A percentile compares a stretch with the other conserved stretches of the same genome.
phyloP scores from a whole-genome alignment of 441 rosid species.

The Adansonia grandidieri region DNA sequence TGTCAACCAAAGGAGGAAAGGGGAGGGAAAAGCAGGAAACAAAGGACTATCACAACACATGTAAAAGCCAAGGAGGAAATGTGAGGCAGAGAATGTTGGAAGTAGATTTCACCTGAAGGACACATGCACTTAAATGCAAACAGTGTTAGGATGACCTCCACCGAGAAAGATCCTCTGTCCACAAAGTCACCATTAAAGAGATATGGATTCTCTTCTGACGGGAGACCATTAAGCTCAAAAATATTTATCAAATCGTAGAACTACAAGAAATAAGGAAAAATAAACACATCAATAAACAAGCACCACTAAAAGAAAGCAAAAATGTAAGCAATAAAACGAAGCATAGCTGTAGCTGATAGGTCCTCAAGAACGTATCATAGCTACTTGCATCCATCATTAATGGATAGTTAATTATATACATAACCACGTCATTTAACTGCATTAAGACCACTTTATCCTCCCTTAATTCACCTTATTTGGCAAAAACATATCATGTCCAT shows the following conservation, averaged over 20 bases:
- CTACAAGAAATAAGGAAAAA: constrained; percentile 57
- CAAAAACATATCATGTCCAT: constrained; percentile 12
- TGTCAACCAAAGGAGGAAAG: not conserved
- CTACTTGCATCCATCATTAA: not conserved
- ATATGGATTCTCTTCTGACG: constrained; percentile 94
- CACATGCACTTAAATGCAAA: constrained; percentile 96
- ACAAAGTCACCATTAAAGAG: constrained; percentile 98
- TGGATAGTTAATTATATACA: not conserved
- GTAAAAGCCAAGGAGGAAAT: not conserved
- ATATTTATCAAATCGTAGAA: constrained; percentile 92
- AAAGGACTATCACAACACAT: not conserved
- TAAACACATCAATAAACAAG: constrained; percentile 13
- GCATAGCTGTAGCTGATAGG: not conserved
- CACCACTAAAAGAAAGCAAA: not conserved
- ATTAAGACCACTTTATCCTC: not conserved
- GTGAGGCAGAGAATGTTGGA: not conserved
- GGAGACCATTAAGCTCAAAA: constrained; percentile 95
- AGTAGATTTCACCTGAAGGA: constrained; percentile 69
- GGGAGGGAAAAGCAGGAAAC: not conserved
- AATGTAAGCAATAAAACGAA: constrained; percentile 20
- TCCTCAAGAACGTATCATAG: not conserved
- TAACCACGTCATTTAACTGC: not conserved
- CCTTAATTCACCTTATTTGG: constrained; percentile 8
- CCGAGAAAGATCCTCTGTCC: constrained; percentile 97
- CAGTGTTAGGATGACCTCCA: constrained; percentile 90